phyloP scores from a whole-genome alignment of 2,329 filamentous ascomycete species.

The Torrubiellomyces zombiae region DNA sequence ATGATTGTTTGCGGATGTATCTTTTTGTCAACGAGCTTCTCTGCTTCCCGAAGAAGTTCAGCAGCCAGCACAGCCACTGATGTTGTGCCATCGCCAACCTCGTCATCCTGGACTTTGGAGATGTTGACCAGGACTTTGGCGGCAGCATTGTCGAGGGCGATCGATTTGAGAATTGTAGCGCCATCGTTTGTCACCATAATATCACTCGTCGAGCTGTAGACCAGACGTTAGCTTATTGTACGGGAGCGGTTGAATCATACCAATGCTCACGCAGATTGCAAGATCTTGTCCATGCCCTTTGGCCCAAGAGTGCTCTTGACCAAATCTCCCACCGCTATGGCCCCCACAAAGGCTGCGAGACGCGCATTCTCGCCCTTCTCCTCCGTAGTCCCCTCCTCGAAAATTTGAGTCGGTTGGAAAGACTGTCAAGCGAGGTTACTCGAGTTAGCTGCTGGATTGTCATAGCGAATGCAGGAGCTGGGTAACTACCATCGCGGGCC shows the following conservation, averaged over 20 bases:
- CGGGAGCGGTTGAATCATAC: no score
- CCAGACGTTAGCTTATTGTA: conserved; percentile 9
- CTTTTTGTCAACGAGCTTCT: conserved; percentile 94
- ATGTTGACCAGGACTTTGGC: conserved; percentile 98
- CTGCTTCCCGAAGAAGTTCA: conserved; percentile 86
- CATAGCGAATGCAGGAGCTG: no score
- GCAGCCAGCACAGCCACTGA: conserved; percentile 94
- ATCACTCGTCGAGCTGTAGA: conserved; percentile 68
- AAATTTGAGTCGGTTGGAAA: conserved; percentile 91
- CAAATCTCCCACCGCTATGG: conserved; percentile 91
- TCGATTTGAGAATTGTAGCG: conserved; percentile 94
- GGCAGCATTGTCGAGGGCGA: conserved; percentile 94
- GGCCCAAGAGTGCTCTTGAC: conserved; percentile 95
- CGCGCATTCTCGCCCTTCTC: conserved; percentile 99
- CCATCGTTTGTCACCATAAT: conserved; percentile 99
- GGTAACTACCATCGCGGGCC: no score
- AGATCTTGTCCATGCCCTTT: conserved; percentile 98
- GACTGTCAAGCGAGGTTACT: conserved; percentile 22
- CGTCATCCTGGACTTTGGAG: conserved; percentile 97
- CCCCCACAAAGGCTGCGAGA: conserved; percentile 93
- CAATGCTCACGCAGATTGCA: conserved; percentile 81
- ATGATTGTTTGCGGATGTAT: conserved; percentile 99
- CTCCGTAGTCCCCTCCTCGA: conserved; percentile 89
- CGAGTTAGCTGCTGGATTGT: no score
- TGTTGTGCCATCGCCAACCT: conserved; percentile 94